Percentiles rank a stretch among this genome's conserved stretches.
Conservation (phyloP, 2,329 filamentous ascomycete species). For the Cercospora zeina region DNA sequence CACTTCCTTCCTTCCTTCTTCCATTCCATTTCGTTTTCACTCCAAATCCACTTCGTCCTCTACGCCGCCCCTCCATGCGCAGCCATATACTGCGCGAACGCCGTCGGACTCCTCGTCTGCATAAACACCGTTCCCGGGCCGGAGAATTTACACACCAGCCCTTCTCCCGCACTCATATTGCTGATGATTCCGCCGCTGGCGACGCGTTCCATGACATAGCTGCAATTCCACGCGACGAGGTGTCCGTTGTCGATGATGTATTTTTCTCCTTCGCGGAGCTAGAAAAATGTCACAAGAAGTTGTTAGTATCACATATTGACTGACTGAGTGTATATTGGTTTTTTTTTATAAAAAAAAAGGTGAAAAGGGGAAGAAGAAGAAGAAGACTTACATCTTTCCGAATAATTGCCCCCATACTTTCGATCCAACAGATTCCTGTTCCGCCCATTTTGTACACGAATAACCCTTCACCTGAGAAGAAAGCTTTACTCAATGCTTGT, state of each 20-base stretch:
- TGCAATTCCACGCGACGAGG: conserved; percentile 85
- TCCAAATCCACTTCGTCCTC: not conserved
- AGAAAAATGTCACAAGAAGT: too few species aligned
- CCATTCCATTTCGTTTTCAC: not conserved
- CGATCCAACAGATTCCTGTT: conserved; percentile 80
- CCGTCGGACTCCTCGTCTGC: conserved; percentile 82
- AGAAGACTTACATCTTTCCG: conserved; percentile 75
- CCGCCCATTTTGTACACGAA: conserved; percentile 88
- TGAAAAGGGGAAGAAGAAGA: not conserved
- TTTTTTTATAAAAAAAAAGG: not conserved
- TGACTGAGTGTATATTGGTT: too few species aligned
- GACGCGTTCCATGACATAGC: conserved; percentile 87
- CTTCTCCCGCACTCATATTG: conserved; percentile 77
- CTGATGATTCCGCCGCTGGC: conserved; percentile 91
- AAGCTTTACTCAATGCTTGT: conserved; percentile 82
- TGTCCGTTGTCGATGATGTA: conserved; percentile 76
- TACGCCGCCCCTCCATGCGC: conserved; percentile 38
- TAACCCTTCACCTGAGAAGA: conserved; percentile 90
- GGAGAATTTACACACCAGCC: conserved; percentile 90
- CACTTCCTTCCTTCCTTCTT: not conserved
- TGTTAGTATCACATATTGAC: too few species aligned
- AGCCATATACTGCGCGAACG: conserved; percentile 58
- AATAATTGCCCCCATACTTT: conserved; percentile 92
- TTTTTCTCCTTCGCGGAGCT: conserved; percentile 67
- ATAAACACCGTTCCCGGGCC: conserved; percentile 87